These are phyloP conservation scores for Colletotrichum sp. DNA, from an alignment of 2,329 filamentous ascomycete species.

Conservation along the genomic window DNA sequence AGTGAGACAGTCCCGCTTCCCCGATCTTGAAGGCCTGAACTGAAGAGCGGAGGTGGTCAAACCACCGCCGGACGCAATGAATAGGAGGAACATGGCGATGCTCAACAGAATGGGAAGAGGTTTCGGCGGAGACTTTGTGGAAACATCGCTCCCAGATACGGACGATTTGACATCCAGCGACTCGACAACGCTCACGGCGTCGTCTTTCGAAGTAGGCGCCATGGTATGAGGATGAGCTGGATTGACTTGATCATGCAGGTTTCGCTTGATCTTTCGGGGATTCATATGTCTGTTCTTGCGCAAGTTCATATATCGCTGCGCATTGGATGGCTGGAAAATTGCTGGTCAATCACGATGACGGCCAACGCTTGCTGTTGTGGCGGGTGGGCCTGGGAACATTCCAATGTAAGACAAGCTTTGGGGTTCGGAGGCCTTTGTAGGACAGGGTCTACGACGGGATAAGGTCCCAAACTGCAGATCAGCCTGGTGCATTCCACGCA, in stretches of 20 bases:
- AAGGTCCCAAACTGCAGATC: background rate
- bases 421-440: background rate
- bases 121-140: slow-evolving; percentile 17
- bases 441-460: background rate
- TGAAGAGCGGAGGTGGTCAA: slow-evolving; percentile 19
- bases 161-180: slow-evolving; percentile 22
- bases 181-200: slow-evolving; percentile 18
- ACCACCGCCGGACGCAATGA: slow-evolving; percentile 17
- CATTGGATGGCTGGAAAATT: background rate
- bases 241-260: background rate
- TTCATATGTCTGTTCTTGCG: background rate
- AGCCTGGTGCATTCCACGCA: background rate
- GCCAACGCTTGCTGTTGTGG: slow-evolving; percentile 6
- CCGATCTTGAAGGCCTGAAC: slow-evolving; percentile 11
- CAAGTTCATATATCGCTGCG: slow-evolving; percentile 3
- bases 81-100: slow-evolving; percentile 11
- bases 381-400: slow-evolving; percentile 6
- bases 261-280: background rate
- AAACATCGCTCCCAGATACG: slow-evolving; percentile 20
- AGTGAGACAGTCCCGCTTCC: slow-evolving; percentile 15
- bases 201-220: slow-evolving; percentile 13
- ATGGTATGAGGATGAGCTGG: background rate
- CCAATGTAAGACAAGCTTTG: background rate
- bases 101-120: slow-evolving; percentile 14
- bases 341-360: background rate